Percentiles rank a stretch among this genome's conserved stretches.
phyloP scores from a whole-genome alignment of 352 stramenopile genomes.

The Blastocystis sp. region DNA sequence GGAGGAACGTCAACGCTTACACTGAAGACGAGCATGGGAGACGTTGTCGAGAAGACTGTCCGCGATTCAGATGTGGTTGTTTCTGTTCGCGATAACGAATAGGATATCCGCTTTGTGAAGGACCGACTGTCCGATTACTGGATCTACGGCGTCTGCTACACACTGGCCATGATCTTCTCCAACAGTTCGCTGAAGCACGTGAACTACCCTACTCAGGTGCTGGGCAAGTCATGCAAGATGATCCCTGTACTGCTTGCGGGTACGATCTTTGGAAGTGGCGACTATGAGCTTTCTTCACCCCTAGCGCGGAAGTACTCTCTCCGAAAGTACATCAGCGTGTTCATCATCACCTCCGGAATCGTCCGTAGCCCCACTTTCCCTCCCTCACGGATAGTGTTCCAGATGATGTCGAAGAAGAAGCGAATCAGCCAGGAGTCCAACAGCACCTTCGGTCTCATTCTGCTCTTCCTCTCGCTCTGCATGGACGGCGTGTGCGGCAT shows the following conservation, averaged over 20 bases:
- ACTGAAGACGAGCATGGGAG: background rate
- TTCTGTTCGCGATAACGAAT: background rate
- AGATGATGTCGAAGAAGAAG: conserved; percentile 74
- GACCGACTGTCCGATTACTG: conserved; percentile 37
- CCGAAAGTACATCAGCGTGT: conserved; percentile 73
- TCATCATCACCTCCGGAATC: conserved; percentile 65
- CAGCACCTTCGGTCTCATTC: conserved; percentile 80
- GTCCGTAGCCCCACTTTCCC: conserved; percentile 69
- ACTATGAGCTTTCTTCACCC: conserved; percentile 81
- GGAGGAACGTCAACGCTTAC: background rate
- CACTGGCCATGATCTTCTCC: conserved; percentile 84
- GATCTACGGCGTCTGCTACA: conserved; percentile 75
- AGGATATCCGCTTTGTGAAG: conserved; percentile 41
- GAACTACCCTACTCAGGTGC: conserved; percentile 92
- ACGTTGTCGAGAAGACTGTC: conserved; percentile 7
- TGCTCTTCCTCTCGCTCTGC: conserved; percentile 87
- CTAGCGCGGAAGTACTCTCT: conserved; percentile 84
- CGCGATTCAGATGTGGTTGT: conserved; percentile 1
- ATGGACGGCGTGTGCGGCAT: conserved; percentile 83
- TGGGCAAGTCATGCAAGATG: conserved; percentile 98
- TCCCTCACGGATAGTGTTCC: conserved; percentile 76
- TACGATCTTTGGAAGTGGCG: conserved; percentile 70
- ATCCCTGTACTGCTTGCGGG: conserved; percentile 86
- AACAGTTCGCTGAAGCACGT: conserved; percentile 88
- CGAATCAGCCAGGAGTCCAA: conserved; percentile 77